Conservation (phyloP, 495 filamentous ascomycete species). For the Penicillium paradoxum region DNA sequence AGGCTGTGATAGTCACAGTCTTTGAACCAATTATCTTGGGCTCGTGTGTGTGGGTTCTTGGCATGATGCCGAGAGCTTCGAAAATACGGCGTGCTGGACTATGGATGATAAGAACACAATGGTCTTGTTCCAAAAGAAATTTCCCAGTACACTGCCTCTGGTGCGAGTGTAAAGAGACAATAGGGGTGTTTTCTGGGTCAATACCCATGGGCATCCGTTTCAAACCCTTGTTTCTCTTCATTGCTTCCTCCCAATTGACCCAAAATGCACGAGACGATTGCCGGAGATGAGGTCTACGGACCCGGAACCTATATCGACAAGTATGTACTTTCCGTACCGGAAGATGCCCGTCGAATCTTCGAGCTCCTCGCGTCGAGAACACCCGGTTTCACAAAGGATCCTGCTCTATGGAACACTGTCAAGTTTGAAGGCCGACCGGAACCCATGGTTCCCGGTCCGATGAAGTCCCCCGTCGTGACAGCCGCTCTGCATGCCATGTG, state of each 20-base stretch:
- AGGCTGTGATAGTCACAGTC: neutral
- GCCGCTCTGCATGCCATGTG: constrained; percentile 26
- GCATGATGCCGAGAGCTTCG: neutral
- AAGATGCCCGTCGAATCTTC: constrained; percentile 23
- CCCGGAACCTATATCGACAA: constrained; percentile 25
- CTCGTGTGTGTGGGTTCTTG: neutral
- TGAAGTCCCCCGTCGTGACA: constrained; percentile 21
- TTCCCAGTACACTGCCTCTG: neutral
- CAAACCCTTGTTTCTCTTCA: no score
- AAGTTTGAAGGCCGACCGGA: constrained; percentile 18
- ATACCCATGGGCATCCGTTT: no score
- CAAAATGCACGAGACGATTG: constrained; percentile 18
- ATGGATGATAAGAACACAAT: neutral
- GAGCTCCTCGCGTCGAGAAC: constrained; percentile 14
- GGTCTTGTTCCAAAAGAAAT: no score
- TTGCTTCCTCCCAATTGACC: neutral
- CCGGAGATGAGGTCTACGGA: constrained; percentile 18
- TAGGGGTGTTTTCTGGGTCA: no score
- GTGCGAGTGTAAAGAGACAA: neutral
- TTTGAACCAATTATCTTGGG: neutral
- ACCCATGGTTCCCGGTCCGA: constrained; percentile 24
- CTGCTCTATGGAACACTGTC: constrained; percentile 19
- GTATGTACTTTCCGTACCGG: constrained; percentile 16
- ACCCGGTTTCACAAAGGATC: constrained; percentile 19
- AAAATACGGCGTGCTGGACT: neutral